Conservation (phyloP, 2,329 filamentous ascomycete genomes). For the Sphaerulina populicola region DNA sequence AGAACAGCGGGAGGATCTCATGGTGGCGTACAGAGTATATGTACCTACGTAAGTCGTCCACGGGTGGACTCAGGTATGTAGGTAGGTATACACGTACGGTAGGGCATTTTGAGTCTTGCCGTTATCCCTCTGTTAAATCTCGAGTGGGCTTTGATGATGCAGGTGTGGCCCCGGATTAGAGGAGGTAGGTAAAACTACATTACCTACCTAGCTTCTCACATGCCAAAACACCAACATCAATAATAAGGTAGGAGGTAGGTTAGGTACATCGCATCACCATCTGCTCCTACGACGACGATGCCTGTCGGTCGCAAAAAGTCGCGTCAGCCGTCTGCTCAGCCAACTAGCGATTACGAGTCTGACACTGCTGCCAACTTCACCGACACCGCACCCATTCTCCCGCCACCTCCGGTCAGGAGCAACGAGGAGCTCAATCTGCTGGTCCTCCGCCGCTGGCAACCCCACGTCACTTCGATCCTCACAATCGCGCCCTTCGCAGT, state of each 20-base stretch:
- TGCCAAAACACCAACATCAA: not conserved
- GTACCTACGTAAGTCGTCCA: too few relatives aligned
- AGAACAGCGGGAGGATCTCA: not conserved
- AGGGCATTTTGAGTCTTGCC: too few relatives aligned
- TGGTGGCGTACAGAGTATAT: not conserved
- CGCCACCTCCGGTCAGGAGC: constrained; percentile 49
- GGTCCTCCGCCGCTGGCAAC: constrained; percentile 74
- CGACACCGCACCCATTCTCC: constrained; percentile 26
- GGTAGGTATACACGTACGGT: too few relatives aligned
- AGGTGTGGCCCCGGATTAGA: too few relatives aligned
- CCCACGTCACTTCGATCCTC: constrained; percentile 62
- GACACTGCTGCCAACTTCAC: constrained; percentile 25
- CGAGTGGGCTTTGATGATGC: too few relatives aligned
- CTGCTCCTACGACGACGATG: constrained; percentile 7
- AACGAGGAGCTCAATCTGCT: constrained; percentile 82
- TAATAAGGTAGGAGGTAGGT: not conserved
- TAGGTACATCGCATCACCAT: not conserved
- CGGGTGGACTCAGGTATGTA: too few relatives aligned
- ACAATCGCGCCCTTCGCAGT: constrained; percentile 79
- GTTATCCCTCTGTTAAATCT: too few relatives aligned
- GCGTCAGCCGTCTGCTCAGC: constrained; percentile 10
- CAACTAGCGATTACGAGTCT: constrained; percentile 12
- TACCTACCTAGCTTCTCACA: too few relatives aligned
- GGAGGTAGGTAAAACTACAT: too few relatives aligned
- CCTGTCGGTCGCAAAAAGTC: constrained; percentile 14